A percentile compares a stretch with the other conserved stretches of the same genome.
phyloP scores from a whole-genome alignment of 768 basidiomycete species.

The Agrocybe praecox region DNA sequence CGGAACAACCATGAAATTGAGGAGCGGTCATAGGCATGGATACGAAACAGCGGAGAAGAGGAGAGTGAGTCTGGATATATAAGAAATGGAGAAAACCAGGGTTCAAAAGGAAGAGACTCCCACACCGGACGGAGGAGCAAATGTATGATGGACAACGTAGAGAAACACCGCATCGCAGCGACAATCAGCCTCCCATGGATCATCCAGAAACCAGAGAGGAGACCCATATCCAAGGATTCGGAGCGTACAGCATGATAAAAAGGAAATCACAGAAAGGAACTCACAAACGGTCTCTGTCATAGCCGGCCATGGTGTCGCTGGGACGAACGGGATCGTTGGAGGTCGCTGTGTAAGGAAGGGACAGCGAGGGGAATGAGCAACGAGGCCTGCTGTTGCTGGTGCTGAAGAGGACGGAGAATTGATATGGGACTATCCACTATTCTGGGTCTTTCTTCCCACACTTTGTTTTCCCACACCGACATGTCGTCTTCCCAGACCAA shows the following conservation, averaged over 20 bases:
- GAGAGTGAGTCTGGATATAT: conserved; percentile 5
- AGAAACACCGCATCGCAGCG: conserved; percentile 1
- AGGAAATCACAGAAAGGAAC: conserved; percentile 19
- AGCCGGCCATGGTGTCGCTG: conserved; percentile 20
- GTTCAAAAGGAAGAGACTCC: conserved; percentile 8
- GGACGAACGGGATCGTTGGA: conserved; percentile 6
- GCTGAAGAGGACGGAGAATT: background rate
- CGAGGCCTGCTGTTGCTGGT: background rate
- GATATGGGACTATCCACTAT: background rate
- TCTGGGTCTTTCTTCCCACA: too few relatives aligned
- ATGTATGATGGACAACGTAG: background rate
- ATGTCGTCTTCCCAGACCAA: background rate
- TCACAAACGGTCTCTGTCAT: conserved; percentile 44
- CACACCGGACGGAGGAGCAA: conserved; percentile 15
- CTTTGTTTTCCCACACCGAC: conserved; percentile 9
- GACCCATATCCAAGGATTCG: conserved; percentile 37
- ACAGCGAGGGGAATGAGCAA: conserved; percentile 3
- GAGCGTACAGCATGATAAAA: conserved; percentile 14
- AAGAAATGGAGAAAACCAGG: conserved; percentile 6
- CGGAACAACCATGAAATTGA: conserved; percentile 23
- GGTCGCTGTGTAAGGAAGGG: conserved; percentile 10
- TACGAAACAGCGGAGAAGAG: background rate
- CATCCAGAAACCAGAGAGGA: conserved; percentile 7
- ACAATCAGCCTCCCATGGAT: conserved; percentile 7
- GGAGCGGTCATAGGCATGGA: conserved; percentile 20